Evolutionary conservation across 306 rosid genomes (phyloP), one percentile per base, ranked within the genome.

Genomic region (Sophora flavescens): DNA sequence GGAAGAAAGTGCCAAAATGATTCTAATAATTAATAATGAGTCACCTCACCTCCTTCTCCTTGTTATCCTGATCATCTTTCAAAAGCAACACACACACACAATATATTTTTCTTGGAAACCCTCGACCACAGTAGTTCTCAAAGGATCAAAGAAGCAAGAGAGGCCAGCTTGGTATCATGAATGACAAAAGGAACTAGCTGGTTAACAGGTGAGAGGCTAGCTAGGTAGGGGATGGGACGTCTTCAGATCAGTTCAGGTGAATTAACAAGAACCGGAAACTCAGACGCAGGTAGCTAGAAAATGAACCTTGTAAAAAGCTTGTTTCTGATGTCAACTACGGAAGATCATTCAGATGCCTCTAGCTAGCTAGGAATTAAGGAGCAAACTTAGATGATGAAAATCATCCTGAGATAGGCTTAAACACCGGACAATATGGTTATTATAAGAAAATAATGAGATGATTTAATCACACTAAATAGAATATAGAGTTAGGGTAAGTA

Each of bases 401-500:
- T 30, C 54, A 15, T 51, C 48, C 48, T 39, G 38, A 67, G 68
- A 48, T 38, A 14, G 47, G 41, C 54, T 66, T 13, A 32, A 68
- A 56, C 70, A 66, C 38, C 84, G 48, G 62, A 60, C 33, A n/a
- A n/a, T n/a, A 17, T 39, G 68, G 73, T 51, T 48, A 35, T 51
- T 48, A 35, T 77, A 73, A 58, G 77, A 13, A 59, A 71, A 77
- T 64, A 47, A 3, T 11, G 22, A 14, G 60, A 58, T 66, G 60
- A 64, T 72, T 57, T 72, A 74, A 53, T 13, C n/a, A 26, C 8
- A 16, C 22, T 36, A 26, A 61, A 68, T 75, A 57, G 79, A 76
- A 70, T 26, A 36, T 26, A 36, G 77, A 65, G 74, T 71, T 70
- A 77, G 56, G 45, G 48, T 39, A 70, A 70, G 26, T 2, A 39